A percentile compares a stretch with the other conserved stretches of the same genome.
Conservation (phyloP, 805 yeast genomes). For the Starmerella potacharoeniae region DNA sequence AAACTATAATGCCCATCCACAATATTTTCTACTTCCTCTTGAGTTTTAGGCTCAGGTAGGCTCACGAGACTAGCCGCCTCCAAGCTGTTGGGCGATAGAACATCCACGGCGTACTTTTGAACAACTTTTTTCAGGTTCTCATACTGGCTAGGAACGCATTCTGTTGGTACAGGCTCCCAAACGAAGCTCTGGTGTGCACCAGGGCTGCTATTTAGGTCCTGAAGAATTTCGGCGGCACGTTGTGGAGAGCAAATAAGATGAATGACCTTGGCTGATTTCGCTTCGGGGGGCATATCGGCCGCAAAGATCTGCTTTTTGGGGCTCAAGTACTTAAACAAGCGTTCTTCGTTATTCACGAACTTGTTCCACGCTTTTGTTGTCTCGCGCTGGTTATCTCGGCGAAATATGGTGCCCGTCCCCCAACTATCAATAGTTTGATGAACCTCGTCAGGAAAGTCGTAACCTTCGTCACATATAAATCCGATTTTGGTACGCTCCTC, state of each 20-base stretch:
- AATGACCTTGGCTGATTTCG: slow-evolving; percentile 35
- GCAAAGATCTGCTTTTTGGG: slow-evolving; percentile 51
- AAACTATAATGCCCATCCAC: slow-evolving; percentile 36
- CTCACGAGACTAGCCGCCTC: slow-evolving; percentile 65
- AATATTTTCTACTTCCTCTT: slow-evolving; percentile 34
- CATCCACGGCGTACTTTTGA: slow-evolving; percentile 33
- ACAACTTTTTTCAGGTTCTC: slow-evolving; percentile 25
- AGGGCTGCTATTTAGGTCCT: slow-evolving; percentile 24
- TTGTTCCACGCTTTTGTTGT: slow-evolving; percentile 78
- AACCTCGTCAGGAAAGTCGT: slow-evolving; percentile 53
- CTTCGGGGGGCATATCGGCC: slow-evolving; percentile 39
- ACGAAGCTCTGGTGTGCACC: slow-evolving; percentile 36
- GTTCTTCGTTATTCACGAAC: slow-evolving; percentile 51
- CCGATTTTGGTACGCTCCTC: slow-evolving; percentile 34
- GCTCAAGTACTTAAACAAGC: slow-evolving; percentile 50
- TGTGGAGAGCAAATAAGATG: slow-evolving; percentile 69
- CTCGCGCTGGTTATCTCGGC: slow-evolving; percentile 41
- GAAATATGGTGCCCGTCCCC: slow-evolving; percentile 48
- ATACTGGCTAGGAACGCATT: slow-evolving; percentile 42
- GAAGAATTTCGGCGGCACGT: slow-evolving; percentile 42
- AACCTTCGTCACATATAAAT: slow-evolving; percentile 70
- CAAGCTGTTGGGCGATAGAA: slow-evolving; percentile 73
- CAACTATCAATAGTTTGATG: slow-evolving; percentile 41
- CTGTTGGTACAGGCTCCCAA: slow-evolving; percentile 84
- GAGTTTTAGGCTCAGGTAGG: slow-evolving; percentile 33